Percentiles rank a stretch among this genome's conserved stretches.
These are phyloP conservation scores for Monosporascus ibericus DNA, from an alignment of 2,329 filamentous ascomycete species.

Conservation along the genomic window DNA sequence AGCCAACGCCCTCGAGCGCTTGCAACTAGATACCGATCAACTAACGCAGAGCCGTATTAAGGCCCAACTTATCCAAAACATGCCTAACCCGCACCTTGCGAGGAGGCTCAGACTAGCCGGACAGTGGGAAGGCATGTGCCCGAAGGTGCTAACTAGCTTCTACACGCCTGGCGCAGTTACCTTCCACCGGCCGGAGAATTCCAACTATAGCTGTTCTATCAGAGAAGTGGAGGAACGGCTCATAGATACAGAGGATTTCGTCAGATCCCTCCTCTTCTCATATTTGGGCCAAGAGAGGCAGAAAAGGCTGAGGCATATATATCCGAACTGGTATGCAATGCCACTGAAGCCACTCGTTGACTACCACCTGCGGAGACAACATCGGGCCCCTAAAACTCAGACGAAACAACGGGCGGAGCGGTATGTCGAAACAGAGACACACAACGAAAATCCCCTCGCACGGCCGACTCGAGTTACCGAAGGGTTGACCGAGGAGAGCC, in stretches of 20 bases:
- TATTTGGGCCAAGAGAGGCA: constrained; percentile 8
- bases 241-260: constrained; percentile 5
- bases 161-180: constrained; percentile 5
- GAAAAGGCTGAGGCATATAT: constrained; percentile 6
- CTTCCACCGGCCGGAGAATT: neutral
- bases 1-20: constrained; percentile 13
- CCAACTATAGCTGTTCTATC: neutral
- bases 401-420: neutral
- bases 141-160: constrained; percentile 13
- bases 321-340: constrained; percentile 13
- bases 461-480: neutral
- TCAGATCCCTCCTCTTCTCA: constrained; percentile 18
- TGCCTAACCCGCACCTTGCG: constrained; percentile 16
- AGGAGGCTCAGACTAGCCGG: constrained; percentile 12
- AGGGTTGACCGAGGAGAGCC: neutral
- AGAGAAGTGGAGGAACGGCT: constrained; percentile 7
- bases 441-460: neutral
- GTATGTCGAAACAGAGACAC: constrained; percentile 2
- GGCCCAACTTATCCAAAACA: constrained; percentile 11
- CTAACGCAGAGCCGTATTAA: constrained; percentile 13
- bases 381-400: neutral
- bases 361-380: constrained; percentile 9
- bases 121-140: constrained; percentile 12
- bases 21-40: constrained; percentile 8
- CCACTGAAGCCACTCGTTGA: constrained; percentile 12